Percentiles rank a stretch among this genome's conserved stretches.
These are phyloP conservation scores for Chalara sp. DNA, from an alignment of 2,329 filamentous ascomycete genomes.

Conservation along the genomic window DNA sequence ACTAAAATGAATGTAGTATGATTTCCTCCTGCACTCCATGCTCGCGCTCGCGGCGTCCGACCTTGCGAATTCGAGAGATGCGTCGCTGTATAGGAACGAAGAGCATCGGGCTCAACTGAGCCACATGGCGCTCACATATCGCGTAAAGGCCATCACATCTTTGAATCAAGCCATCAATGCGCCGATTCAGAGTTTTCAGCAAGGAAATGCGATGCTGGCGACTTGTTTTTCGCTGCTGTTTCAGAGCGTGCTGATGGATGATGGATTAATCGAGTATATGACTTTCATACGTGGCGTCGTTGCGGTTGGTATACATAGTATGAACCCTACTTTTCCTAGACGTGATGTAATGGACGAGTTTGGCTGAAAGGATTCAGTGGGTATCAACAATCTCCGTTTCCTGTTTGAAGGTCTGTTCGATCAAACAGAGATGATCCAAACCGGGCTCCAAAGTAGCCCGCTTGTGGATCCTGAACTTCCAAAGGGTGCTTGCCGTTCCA, in stretches of 20 bases:
- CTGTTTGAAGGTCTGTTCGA: slow-evolving; percentile 43
- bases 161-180: slow-evolving; percentile 29
- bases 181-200: slow-evolving; percentile 39
- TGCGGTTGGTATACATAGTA: slow-evolving; percentile 45
- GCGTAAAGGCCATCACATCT: slow-evolving; percentile 56
- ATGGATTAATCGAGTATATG: slow-evolving; percentile 54
- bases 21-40: slow-evolving; percentile 65
- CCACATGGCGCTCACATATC: slow-evolving; percentile 54
- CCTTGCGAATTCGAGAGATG: slow-evolving; percentile 39
- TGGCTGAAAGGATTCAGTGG: slow-evolving; percentile 30
- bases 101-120: slow-evolving; percentile 8
- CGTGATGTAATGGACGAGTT: background rate
- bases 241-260: slow-evolving; percentile 49
- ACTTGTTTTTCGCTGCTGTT: slow-evolving; percentile 54
- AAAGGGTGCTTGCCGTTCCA: slow-evolving; percentile 38
- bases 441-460: slow-evolving; percentile 38
- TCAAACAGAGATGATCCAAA: slow-evolving; percentile 34
- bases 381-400: slow-evolving; percentile 37
- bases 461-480: slow-evolving; percentile 39
- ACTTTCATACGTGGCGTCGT: slow-evolving; percentile 52
- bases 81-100: background rate
- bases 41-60: slow-evolving; percentile 62
- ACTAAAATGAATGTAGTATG: slow-evolving; percentile 38
- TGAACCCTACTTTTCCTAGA: background rate
- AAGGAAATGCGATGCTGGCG: slow-evolving; percentile 53